Evolutionary conservation across 768 basidiomycete genomes (phyloP), one percentile per base, ranked within the genome.

Genomic region (Hericium coralloides): DNA sequence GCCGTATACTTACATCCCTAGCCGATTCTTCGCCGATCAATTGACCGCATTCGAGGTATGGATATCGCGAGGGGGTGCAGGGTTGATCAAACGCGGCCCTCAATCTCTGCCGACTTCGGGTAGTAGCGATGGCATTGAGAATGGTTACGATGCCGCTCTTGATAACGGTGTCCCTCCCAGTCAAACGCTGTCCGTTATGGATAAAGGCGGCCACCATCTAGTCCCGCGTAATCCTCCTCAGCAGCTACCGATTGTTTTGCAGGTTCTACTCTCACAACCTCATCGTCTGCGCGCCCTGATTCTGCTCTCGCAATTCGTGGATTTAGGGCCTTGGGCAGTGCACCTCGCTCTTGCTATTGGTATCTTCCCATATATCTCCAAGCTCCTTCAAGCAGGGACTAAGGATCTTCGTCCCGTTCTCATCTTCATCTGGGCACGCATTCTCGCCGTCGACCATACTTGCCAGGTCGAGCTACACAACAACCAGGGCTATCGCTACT

Each of bases 401-500:
- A 85, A 87, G 62, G 95, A 98, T 64, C 80, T 98, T n/a, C 88
- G 93, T 25, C 97, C 97, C 0, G 95, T 98, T 9, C 77, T 99
- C 20, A 98, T 98, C 61, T 99, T 98, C 74, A 98, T 99, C 58
- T 98, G 97, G 97, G 90, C 95, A 2, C 82, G 97, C 20, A 98
- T 99, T 60, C 81, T 98, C 26, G 95, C 95, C 2, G 92, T 98
- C n/a, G 95, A 98, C 68, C 84, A 86, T 1, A 82, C 87, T 5
- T 95, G 95, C 52, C 95, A 98, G 67, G 79, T 84, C 18, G 95
- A 98, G 65, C 76, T 99, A 5, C 84, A 88, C 65, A 88, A 84
- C 61, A 90, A 85, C 53, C 80, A 83, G 60, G 88, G 89, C 2
- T 94, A 87, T 76, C 85, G 83, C 58, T 95, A 94, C 67, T 95